Base-by-base conservation (phyloP, 495 filamentous ascomycete species). In the Aspergillus homomorphus region DNA sequence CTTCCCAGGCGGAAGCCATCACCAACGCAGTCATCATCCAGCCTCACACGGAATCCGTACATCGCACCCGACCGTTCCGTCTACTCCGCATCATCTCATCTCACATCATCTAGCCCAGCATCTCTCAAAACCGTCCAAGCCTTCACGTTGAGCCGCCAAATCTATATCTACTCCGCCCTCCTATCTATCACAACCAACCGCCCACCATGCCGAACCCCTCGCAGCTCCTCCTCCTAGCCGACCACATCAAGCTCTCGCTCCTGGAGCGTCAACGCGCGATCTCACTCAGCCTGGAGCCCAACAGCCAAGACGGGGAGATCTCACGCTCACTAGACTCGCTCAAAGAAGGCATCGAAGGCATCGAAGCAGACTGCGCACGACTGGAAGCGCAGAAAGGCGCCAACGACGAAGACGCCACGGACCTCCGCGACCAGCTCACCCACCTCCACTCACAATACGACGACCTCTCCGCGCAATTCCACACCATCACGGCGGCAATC, bases 251-350 rank as follows among this genome's bases (percentile, higher is more conserved):
- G 59, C 72, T 83, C 49, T 82, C 80, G 5, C 70, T 81, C 7
- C 70, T 97, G 23, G 94, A 98, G 70, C 86, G 93, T 50, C 89
- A 96, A 75, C 87, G 93, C 45, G 91, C 92, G n/a, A 85, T 89
- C 56, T 87, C 87, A 1, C 81, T 96, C n/a, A 86, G 90, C 56
- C 85, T 96, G 28, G 86, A 91, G 66, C 84, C 88, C 8, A 90
- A 90, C 68, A 83, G 88, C 7, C 90, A 96, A 73, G 91, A 95
- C 78, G 87, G 87, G 28, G 89, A 95, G 62, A 94, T 97, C 60
- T 92, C 91, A 6, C 81, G 90, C 45, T 96, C 92, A 10, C 81
- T 98, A 43, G 89, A 95, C 28, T 89, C 89, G 41, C 82, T 98
- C 51, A 84, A 84, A 44, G 89, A 92, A 60, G 92, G 94, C 16